A percentile compares a stretch with the other conserved stretches of the same genome.
phyloP scores from a whole-genome alignment of 2,329 filamentous ascomycete species.

The Alternaria arborescens region DNA sequence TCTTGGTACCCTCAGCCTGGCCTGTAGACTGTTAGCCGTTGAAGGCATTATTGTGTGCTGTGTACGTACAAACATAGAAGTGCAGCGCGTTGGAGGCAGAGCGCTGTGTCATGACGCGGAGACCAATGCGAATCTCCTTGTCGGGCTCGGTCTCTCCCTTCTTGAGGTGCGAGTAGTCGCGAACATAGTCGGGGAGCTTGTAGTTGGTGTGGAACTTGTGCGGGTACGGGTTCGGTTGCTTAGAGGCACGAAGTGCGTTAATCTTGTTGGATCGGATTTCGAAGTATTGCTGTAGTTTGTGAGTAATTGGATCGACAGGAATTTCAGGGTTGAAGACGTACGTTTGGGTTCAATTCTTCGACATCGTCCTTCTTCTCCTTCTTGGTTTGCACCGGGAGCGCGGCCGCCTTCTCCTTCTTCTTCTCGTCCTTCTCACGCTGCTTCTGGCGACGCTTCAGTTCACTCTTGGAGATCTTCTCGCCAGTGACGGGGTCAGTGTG shows the following conservation, averaged over 20 bases:
- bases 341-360: slow-evolving; percentile 76
- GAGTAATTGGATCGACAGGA: slow-evolving; percentile 22
- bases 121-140: slow-evolving; percentile 78
- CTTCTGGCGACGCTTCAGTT: slow-evolving; percentile 94
- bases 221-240: slow-evolving; percentile 81
- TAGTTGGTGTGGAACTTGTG: slow-evolving; percentile 92
- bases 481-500: slow-evolving; percentile 93
- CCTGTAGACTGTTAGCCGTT: slow-evolving; percentile 48
- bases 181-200: slow-evolving; percentile 80
- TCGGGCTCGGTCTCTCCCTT: slow-evolving; percentile 85
- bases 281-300: slow-evolving; percentile 77
- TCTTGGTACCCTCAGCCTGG: slow-evolving; percentile 75
- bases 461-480: slow-evolving; percentile 71
- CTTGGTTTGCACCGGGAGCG: slow-evolving; percentile 67
- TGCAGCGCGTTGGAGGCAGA: slow-evolving; percentile 36
- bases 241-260: slow-evolving; percentile 76
- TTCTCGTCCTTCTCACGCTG: slow-evolving; percentile 87
- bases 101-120: slow-evolving; percentile 73
- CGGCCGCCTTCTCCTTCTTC: slow-evolving; percentile 83
- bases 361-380: slow-evolving; percentile 71
- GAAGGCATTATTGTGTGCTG: background rate
- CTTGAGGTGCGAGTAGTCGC: slow-evolving; percentile 81
- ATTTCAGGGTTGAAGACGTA: slow-evolving; percentile 49
- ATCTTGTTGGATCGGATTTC: slow-evolving; percentile 90
- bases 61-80: slow-evolving; percentile 41